Base-by-base conservation (phyloP, 805 yeast genomes). In the Metschnikowia similis region DNA sequence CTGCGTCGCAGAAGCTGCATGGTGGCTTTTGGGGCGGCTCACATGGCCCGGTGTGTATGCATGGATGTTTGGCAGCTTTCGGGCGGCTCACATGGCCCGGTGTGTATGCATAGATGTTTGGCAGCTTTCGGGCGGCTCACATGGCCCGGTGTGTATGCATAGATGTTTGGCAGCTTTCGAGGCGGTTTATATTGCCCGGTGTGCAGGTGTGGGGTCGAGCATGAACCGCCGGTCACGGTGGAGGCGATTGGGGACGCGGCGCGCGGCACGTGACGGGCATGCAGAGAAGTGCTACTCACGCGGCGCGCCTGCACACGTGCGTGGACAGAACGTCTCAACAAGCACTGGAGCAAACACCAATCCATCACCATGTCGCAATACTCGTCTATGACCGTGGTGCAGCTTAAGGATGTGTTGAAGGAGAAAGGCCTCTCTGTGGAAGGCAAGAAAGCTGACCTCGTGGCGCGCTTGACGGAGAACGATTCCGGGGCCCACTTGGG, bases 401-500 rank as follows among this genome's bases (percentile, higher is more conserved):
- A 90, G 72, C 77, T 92, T 66, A 91, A 88, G 65, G 96, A 87
- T 54, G 61, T 80, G 49, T 77, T 92, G 59, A 84, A 85, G 59
- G 67, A 76, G 21, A 82, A 83, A 53, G 86, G 85, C 1, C 77
- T 92, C 45, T 66, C 94, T 2, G 72, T 75, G 6, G 79, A 79
- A 36, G 98, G 98, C 21, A 83, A 88, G 58, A 92, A 92, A 67
- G 83, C 85, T 39, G 97, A 89, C 47, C 71, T 87, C 57, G 72
- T 87, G 49, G 79, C 79, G 13, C 77, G 94, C 58, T 71, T 87
- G 54, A 79, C 74, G 51, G 89, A 82, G 53, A 66, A 76, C 31
- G 91, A 84, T 58, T 28, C 49, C 29, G 35, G 37, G n/a, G 40
- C 39, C 16, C 49, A 41, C 10, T 16, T 35, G 45, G 51, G 38